Percentiles rank a stretch among this genome's conserved stretches.
These are phyloP conservation scores for Tympanopsis confertula DNA, from an alignment of 2,329 filamentous ascomycete genomes.

Conservation along the genomic window DNA sequence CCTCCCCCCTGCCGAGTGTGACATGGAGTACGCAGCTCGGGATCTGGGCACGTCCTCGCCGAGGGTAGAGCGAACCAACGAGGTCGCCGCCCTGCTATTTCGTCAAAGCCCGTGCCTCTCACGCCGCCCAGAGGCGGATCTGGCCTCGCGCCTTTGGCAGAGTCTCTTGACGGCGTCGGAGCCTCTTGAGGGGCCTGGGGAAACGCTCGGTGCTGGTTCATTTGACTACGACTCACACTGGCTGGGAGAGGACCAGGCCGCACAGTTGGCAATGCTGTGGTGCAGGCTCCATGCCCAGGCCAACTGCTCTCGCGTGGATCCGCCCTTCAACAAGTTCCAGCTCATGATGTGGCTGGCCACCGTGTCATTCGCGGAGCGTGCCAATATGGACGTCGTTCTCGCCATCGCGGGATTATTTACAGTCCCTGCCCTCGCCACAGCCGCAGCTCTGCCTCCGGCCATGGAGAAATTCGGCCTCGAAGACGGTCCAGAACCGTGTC, in stretches of 20 bases:
- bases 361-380: constrained; percentile 11
- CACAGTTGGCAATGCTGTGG: background rate
- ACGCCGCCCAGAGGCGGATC: too few relatives aligned
- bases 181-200: background rate
- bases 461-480: too few relatives aligned
- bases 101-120: too few relatives aligned
- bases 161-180: background rate
- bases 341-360: constrained; percentile 16
- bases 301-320: constrained; percentile 4
- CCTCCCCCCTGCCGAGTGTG: constrained; percentile 7
- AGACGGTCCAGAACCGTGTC: too few relatives aligned
- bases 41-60: constrained; percentile 10
- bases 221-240: background rate
- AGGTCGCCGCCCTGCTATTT: background rate
- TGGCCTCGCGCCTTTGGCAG: background rate
- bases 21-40: constrained; percentile 17
- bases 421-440: background rate
- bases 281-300: constrained; percentile 4
- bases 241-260: background rate
- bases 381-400: constrained; percentile 8
- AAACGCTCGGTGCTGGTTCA: too few relatives aligned
- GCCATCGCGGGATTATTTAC: background rate
- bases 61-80: background rate
- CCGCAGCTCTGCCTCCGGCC: too few relatives aligned
- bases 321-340: constrained; percentile 8